phyloP scores from a whole-genome alignment of 1,139 yeast species.

The Saccharomycopsis hybrid region DNA sequence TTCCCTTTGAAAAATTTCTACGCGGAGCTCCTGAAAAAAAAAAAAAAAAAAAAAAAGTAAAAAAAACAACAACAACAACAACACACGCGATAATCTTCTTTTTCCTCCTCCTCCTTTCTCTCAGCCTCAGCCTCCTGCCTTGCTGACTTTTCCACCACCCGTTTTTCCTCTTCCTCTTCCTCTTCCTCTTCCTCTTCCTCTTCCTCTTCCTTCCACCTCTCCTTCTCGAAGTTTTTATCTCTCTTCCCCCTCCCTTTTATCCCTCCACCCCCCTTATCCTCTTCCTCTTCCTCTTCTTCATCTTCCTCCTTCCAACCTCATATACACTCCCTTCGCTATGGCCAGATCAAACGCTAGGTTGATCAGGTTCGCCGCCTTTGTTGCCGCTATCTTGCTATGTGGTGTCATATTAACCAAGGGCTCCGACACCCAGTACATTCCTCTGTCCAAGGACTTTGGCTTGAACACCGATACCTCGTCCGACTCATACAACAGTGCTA shows the following conservation, averaged over 20 bases:
- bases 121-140: too few relatives aligned
- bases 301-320: too few relatives aligned
- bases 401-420: conserved; percentile 59
- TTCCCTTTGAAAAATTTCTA: too few relatives aligned
- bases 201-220: not conserved
- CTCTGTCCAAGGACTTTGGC: conserved; percentile 2
- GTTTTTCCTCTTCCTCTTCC: not conserved
- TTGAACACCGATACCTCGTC: not conserved
- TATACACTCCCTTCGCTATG: conserved; percentile 24
- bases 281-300: too few relatives aligned
- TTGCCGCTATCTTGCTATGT: conserved; percentile 48
- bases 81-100: too few relatives aligned
- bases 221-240: not conserved
- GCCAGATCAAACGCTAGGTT: conserved; percentile 59
- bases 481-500: not conserved
- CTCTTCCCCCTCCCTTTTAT: not conserved
- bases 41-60: too few relatives aligned
- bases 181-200: not conserved
- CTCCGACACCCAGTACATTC: conserved; percentile 38
- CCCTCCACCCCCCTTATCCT: too few relatives aligned
- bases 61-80: too few relatives aligned
- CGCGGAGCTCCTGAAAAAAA: too few relatives aligned
- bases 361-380: conserved; percentile 55
- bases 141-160: not conserved
- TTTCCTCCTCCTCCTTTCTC: too few relatives aligned